Evolutionary conservation across 495 filamentous ascomycete genomes (phyloP).

Genomic region (Trypethelium eluteriae): DNA sequence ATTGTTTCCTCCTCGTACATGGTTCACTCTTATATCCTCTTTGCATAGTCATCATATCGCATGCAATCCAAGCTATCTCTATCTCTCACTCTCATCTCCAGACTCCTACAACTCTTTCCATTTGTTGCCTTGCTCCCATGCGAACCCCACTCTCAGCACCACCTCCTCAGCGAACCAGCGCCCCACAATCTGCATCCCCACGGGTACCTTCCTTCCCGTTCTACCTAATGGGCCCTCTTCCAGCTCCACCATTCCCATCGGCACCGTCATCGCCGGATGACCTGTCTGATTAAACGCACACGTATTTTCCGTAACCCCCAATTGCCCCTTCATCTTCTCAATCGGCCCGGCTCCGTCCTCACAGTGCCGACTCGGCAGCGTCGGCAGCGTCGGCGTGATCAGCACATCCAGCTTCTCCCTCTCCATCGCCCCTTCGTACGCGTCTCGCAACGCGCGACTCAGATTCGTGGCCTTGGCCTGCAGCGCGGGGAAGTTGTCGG

Average conservation of each 20-base stretch:
- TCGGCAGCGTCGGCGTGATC: constrained; percentile 39
- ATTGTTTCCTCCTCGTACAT: not conserved
- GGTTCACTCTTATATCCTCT: not conserved
- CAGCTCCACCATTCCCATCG: constrained; percentile 44
- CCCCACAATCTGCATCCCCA: constrained; percentile 55
- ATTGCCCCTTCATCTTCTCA: constrained; percentile 24
- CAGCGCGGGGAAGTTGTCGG: constrained; percentile 26
- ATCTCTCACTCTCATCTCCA: not conserved
- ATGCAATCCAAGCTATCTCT: not conserved
- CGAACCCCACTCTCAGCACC: constrained; percentile 43
- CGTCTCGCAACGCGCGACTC: constrained; percentile 38
- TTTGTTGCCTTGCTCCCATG: constrained; percentile 45
- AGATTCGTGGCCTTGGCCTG: constrained; percentile 41
- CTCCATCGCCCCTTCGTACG: constrained; percentile 40
- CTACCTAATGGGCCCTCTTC: constrained; percentile 33
- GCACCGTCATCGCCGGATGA: constrained; percentile 51
- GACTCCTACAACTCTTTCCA: constrained; percentile 36
- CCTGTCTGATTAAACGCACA: constrained; percentile 52
- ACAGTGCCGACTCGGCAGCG: constrained; percentile 31
- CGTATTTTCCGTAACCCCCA: constrained; percentile 48
- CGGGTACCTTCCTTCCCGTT: constrained; percentile 39
- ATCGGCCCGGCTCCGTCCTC: constrained; percentile 21
- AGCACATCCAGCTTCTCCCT: constrained; percentile 38
- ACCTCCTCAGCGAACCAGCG: constrained; percentile 43
- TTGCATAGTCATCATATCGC: not conserved